phyloP scores from a whole-genome alignment of 2,329 filamentous ascomycete genomes.

The Pyrenophora seminiperda region DNA sequence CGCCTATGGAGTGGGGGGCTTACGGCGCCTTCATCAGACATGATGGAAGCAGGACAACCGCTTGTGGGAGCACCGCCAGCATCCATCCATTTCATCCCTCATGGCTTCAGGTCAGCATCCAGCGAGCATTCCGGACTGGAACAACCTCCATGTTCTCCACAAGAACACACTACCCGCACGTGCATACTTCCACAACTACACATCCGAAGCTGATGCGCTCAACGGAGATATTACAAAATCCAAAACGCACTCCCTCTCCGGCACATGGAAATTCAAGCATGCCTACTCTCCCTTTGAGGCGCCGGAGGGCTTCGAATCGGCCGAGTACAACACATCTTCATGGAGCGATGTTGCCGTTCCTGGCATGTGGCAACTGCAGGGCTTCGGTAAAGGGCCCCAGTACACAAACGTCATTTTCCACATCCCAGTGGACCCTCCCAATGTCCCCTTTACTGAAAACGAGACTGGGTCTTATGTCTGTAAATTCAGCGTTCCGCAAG shows the following conservation, averaged over 20 bases:
- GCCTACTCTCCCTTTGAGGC: conserved; percentile 46
- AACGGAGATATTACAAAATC: conserved; percentile 44
- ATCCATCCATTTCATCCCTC: conserved; percentile 10
- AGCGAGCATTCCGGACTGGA: conserved; percentile 61
- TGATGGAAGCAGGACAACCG: not conserved
- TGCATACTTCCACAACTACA: conserved; percentile 62
- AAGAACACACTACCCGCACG: conserved; percentile 64
- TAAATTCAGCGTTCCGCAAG: conserved; percentile 59
- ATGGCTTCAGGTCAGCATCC: conserved; percentile 34
- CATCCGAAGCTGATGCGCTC: conserved; percentile 57
- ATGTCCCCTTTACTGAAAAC: conserved; percentile 64
- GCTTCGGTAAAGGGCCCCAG: conserved; percentile 65
- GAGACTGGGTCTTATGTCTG: conserved; percentile 68
- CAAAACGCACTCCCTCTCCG: conserved; percentile 40
- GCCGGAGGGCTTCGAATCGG: conserved; percentile 40
- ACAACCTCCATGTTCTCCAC: conserved; percentile 64
- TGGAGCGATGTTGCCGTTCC: conserved; percentile 66
- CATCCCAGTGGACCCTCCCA: conserved; percentile 68
- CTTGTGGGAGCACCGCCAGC: not conserved
- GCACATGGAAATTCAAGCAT: conserved; percentile 50
- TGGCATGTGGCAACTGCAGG: conserved; percentile 73
- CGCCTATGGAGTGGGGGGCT: conserved; percentile 10
- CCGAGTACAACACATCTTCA: conserved; percentile 44
- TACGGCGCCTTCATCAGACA: conserved; percentile 4
- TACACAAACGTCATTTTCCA: conserved; percentile 73